Percentiles rank a stretch among this genome's conserved stretches.
These are phyloP conservation scores for Plenodomus tracheiphilus DNA, from an alignment of 2,329 filamentous ascomycete species.

Conservation along the genomic window DNA sequence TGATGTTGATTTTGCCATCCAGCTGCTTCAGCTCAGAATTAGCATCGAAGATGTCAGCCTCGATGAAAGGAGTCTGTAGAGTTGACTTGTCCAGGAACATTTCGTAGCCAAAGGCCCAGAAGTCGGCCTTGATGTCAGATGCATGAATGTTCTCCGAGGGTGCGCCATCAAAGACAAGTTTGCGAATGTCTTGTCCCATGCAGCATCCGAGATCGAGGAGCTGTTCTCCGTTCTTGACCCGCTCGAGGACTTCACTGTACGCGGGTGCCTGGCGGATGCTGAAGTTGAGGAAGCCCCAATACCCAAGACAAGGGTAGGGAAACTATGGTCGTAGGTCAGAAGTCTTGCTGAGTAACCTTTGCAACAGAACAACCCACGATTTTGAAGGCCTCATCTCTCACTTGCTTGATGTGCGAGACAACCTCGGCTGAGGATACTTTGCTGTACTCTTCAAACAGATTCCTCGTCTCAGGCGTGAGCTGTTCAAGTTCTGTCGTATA, in stretches of 20 bases:
- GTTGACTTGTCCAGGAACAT: constrained; percentile 42
- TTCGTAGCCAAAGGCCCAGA: constrained; percentile 59
- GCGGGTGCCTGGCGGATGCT: constrained; percentile 26
- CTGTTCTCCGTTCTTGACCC: constrained; percentile 39
- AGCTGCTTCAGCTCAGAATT: constrained; percentile 39
- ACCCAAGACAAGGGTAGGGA: constrained; percentile 44
- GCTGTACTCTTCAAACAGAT: constrained; percentile 47
- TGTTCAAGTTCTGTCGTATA: constrained; percentile 35
- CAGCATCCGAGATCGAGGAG: constrained; percentile 51
- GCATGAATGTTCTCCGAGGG: constrained; percentile 47
- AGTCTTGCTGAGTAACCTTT: neutral
- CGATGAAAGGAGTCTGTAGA: constrained; percentile 56
- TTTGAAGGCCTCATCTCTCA: constrained; percentile 39
- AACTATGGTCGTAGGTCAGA: constrained; percentile 19
- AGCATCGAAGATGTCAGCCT: constrained; percentile 52
- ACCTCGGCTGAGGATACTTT: constrained; percentile 41
- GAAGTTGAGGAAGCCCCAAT: constrained; percentile 43
- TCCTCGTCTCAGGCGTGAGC: constrained; percentile 31
- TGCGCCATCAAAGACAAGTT: constrained; percentile 49
- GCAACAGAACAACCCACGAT: constrained; percentile 20
- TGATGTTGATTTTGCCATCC: constrained; percentile 46
- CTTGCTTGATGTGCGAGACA: constrained; percentile 40
- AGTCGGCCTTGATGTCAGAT: constrained; percentile 46
- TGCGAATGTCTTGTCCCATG: constrained; percentile 52
- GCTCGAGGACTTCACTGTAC: constrained; percentile 40